These are phyloP conservation scores for Areca catechu DNA, from an alignment of 176 grass and related monocot genomes.

Conservation along the genomic window DNA sequence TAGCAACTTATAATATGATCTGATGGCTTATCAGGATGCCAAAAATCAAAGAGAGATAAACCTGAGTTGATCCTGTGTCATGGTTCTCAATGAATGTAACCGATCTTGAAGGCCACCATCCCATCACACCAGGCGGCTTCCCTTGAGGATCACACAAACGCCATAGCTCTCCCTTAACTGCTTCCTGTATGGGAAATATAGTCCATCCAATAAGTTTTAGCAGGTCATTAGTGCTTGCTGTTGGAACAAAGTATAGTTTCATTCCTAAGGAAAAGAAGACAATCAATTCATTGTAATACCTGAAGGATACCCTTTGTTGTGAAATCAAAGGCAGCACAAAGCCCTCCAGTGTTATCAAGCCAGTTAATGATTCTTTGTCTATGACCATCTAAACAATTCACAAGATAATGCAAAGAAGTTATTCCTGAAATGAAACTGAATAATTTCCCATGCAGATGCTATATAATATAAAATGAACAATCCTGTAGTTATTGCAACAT, in stretches of 20 bases:
- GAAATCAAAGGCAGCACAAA: conserved; percentile 83
- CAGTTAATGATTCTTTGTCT: conserved; percentile 81
- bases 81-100: conserved; percentile 97
- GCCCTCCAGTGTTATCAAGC: conserved; percentile 65
- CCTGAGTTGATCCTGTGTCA: conserved; percentile 96
- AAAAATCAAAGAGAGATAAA: conserved; percentile 21
- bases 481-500: no score
- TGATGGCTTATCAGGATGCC: background rate
- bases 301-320: conserved; percentile 95
- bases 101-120: conserved; percentile 96
- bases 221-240: no score
- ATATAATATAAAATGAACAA: no score
- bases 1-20: background rate
- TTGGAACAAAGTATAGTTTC: no score
- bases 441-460: no score
- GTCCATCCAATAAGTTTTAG: no score
- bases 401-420: background rate
- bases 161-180: conserved; percentile 90
- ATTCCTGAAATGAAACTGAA: no score
- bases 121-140: conserved; percentile 76
- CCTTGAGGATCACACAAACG: conserved; percentile 62
- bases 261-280: background rate
- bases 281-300: conserved; percentile 22
- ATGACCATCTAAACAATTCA: conserved; percentile 51
- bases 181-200: conserved; percentile 44